Evolutionary conservation across 208 protist genomes (phyloP).

Genomic region (Phytomonas francai): DNA sequence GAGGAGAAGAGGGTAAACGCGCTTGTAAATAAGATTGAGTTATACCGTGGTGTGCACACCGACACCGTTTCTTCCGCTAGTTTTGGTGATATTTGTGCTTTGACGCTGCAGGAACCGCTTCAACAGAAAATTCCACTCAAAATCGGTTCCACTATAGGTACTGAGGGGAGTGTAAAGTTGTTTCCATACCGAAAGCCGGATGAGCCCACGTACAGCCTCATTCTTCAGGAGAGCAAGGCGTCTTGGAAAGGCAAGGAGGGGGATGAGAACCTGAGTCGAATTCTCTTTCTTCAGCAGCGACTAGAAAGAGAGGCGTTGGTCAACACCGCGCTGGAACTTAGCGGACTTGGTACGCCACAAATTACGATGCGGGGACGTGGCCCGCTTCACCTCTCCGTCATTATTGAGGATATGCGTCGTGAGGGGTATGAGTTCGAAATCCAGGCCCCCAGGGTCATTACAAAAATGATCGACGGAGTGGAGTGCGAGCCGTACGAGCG

Average conservation of each 20-base stretch:
- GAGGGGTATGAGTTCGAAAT: slow-evolving; percentile 96
- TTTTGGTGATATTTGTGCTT: slow-evolving; percentile 82
- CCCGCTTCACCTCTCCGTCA: slow-evolving; percentile 95
- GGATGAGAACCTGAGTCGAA: slow-evolving; percentile 67
- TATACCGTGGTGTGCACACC: slow-evolving; percentile 82
- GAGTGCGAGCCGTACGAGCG: slow-evolving; percentile 85
- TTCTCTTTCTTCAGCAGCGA: slow-evolving; percentile 53
- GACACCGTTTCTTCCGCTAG: slow-evolving; percentile 45
- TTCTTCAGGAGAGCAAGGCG: slow-evolving; percentile 86
- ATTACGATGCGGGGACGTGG: slow-evolving; percentile 91
- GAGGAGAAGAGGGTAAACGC: slow-evolving; percentile 81
- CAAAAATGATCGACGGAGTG: slow-evolving; percentile 62
- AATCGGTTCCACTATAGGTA: slow-evolving; percentile 82
- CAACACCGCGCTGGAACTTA: slow-evolving; percentile 90
- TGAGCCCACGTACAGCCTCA: slow-evolving; percentile 91
- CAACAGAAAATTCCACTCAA: slow-evolving; percentile 82
- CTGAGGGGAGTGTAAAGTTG: slow-evolving; percentile 41
- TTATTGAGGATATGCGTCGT: slow-evolving; percentile 96
- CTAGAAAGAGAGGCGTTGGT: slow-evolving; percentile 89
- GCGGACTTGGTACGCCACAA: slow-evolving; percentile 29
- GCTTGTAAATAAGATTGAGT: slow-evolving; percentile 77
- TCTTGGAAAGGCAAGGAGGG: slow-evolving; percentile 89
- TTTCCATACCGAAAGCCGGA: slow-evolving; percentile 90
- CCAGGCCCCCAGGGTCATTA: slow-evolving; percentile 90
- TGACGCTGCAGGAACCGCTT: slow-evolving; percentile 79